A percentile compares a stretch with the other conserved stretches of the same genome.
Conservation (phyloP, 768 basidiomycete genomes). For the Phlebiopsis flavidoalba region DNA sequence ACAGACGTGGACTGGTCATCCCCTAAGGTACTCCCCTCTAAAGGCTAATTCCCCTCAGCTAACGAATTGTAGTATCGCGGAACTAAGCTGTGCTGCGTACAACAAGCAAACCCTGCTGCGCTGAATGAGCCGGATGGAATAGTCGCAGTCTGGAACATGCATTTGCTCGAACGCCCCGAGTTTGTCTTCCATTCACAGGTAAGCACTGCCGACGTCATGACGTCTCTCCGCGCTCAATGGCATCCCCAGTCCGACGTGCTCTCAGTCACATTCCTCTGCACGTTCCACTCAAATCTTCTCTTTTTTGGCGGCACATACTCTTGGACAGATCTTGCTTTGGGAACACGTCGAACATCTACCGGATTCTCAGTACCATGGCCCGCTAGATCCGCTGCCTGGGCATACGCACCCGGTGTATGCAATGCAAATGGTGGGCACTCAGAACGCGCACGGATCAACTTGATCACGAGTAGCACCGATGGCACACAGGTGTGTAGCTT, state of each 20-base stretch:
- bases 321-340: constrained; percentile 96
- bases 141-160: constrained; percentile 96
- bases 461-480: constrained; percentile 96
- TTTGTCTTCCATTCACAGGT: constrained; percentile 99
- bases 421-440: constrained; percentile 97
- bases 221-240: constrained; percentile 11
- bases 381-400: constrained; percentile 89
- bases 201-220: constrained; percentile 20
- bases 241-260: constrained; percentile 90
- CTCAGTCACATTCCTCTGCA: constrained; percentile 92
- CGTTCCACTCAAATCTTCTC: constrained; percentile 94
- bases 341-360: constrained; percentile 96
- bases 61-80: constrained; percentile 71
- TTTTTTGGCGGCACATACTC: constrained; percentile 99
- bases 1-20: constrained; percentile 98
- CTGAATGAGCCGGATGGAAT: constrained; percentile 96
- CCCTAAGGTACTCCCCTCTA: constrained; percentile 61
- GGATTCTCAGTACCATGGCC: constrained; percentile 94
- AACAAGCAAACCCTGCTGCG: constrained; percentile 94
- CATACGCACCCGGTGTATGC: constrained; percentile 99
- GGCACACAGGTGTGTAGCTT: constrained; percentile 96
- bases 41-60: neutral
- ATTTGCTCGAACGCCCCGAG: constrained; percentile 91
- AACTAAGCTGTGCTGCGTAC: constrained; percentile 92
- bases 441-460: constrained; percentile 97